Conservation (phyloP, 2,329 filamentous ascomycete species). For the Sporothrix globosa region DNA sequence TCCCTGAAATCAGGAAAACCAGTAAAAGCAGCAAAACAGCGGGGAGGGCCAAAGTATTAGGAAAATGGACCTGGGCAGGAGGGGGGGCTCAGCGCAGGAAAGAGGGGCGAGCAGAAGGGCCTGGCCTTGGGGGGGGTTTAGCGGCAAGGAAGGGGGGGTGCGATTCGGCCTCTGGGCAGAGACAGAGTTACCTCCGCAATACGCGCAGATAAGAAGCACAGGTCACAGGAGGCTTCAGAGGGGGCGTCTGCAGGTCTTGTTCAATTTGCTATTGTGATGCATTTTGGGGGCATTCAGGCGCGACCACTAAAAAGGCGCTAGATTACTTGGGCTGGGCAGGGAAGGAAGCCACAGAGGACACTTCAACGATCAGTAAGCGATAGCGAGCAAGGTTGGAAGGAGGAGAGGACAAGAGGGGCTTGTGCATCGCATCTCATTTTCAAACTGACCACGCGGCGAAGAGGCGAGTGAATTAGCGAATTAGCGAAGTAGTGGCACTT, state of each 20-base stretch:
- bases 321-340: neutral
- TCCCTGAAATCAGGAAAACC: neutral
- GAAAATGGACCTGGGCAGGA: slow-evolving; percentile 27
- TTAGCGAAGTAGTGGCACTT: slow-evolving; percentile 3
- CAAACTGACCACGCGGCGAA: neutral
- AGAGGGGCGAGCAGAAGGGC: slow-evolving; percentile 9
- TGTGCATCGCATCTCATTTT: slow-evolving; percentile 13
- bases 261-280: neutral
- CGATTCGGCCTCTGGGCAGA: neutral
- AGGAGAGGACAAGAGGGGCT: neutral
- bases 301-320: slow-evolving; percentile 21
- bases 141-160: slow-evolving; percentile 13
- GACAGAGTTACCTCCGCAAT: neutral
- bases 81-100: slow-evolving; percentile 11
- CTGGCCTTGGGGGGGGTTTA: slow-evolving; percentile 3
- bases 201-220: slow-evolving; percentile 3
- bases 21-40: neutral
- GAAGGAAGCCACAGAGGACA: neutral
- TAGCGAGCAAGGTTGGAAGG: slow-evolving; percentile 10
- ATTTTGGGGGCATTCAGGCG: neutral
- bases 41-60: slow-evolving; percentile 35
- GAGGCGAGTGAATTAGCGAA: neutral
- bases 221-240: neutral
- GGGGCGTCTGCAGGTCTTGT: neutral
- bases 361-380: slow-evolving; percentile 32